Evolutionary conservation across 2,329 filamentous ascomycete genomes (phyloP), one percentile per base, ranked within the genome.

Genomic region (Lithohypha guttulata): DNA sequence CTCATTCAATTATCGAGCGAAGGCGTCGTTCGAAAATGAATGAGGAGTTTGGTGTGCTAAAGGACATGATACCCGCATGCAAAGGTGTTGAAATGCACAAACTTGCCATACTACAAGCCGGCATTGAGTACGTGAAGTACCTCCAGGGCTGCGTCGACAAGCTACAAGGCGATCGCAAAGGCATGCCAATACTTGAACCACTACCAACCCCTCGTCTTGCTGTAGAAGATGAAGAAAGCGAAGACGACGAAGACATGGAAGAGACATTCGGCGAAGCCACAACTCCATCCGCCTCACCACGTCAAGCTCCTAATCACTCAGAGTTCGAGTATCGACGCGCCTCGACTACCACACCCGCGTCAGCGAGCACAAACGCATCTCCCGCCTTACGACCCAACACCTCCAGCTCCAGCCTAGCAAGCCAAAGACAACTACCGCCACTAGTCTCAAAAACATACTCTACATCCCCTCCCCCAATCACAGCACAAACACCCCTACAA

Each of bases 1-100:
- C 91, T 8, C 91, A 98, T 56, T 95, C 86, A 54, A 64, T 96
- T 49, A 98, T 96, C 51, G 91, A 98, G 64, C 71, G 91, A 31
- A 69, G 89, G 42, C 69, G 91, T 52, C 71, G 91, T 46, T 93
- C 84, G 9, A 98, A 96, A 68, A 98, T 96, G 89, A 96, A 98
- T 52, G 89, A 96, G 59, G 91, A 96, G 63, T 96, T 96, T 64
- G 82, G 78, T 2, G 81, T 93, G 11, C 65, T 96, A 49, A 96
- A 96, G 63, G 75, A 81, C 53, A 86, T 98, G 83, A 93, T 96
- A 42, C 91, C 91, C 1, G 89, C 91, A 2, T 96, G 91, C 59
- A 77, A 75, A n/a, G 87, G 86, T 5, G 75, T 79, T 50, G 89
- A 96, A 55, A 96, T 96, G 91, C 91, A 96, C 61, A 98, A 98